These are phyloP conservation scores for Panicum hallii DNA, from an alignment of 202 grass and related monocot genomes.

Conservation along the genomic window DNA sequence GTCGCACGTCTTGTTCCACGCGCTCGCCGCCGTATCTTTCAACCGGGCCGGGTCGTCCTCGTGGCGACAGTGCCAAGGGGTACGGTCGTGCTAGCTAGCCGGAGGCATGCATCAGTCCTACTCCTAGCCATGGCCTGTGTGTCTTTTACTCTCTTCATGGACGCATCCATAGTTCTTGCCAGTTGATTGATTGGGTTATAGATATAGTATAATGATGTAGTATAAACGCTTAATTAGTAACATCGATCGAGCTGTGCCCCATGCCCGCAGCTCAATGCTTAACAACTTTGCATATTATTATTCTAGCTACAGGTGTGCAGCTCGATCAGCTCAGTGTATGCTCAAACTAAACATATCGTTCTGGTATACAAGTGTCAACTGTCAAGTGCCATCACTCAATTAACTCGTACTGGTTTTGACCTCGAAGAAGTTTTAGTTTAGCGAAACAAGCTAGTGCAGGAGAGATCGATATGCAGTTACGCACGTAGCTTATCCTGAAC, in stretches of 20 bases:
- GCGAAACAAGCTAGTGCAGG: not conserved
- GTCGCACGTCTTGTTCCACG: constrained; percentile 44
- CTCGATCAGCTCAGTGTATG: not conserved
- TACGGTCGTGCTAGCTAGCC: not conserved
- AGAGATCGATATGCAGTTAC: not conserved
- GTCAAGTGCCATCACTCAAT: not conserved
- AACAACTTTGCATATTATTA: not conserved
- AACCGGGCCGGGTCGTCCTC: constrained; percentile 27
- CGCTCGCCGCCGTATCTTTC: constrained; percentile 41
- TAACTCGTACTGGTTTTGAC: not conserved
- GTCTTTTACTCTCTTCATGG: not conserved
- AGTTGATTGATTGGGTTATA: not conserved
- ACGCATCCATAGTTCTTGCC: not conserved
- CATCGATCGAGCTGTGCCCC: not conserved
- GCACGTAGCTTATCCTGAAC: not conserved
- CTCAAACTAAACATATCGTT: not conserved
- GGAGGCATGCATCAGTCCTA: not conserved
- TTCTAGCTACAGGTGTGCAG: too few species aligned
- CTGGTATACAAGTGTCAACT: not conserved
- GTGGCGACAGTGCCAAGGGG: constrained; percentile 14
- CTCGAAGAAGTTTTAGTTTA: not conserved
- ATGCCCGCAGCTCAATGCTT: not conserved
- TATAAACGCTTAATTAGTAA: constrained; percentile 20
- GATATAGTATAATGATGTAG: not conserved
- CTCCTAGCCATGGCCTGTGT: constrained; percentile 4